A percentile compares a stretch with the other conserved stretches of the same genome.
phyloP scores from a whole-genome alignment of 2,329 filamentous ascomycete genomes.

The Elsinoe batatas region DNA sequence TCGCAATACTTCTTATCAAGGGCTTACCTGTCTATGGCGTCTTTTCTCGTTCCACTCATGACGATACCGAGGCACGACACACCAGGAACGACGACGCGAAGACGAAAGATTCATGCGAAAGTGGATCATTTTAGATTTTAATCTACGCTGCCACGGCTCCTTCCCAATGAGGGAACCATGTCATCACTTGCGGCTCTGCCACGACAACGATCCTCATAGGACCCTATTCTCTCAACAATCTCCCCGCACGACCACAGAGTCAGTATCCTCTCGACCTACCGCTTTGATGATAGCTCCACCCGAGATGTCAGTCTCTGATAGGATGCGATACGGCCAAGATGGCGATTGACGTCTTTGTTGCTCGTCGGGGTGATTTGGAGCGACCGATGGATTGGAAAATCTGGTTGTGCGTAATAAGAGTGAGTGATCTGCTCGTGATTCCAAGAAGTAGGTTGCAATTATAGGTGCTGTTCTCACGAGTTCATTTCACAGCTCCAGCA shows the following conservation, averaged over 20 bases:
- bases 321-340: constrained; percentile 9
- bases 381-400: not conserved
- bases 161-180: constrained; percentile 6
- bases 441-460: not conserved
- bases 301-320: constrained; percentile 4
- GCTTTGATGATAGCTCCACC: constrained; percentile 4
- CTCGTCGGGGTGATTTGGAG: not conserved
- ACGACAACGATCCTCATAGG: not conserved
- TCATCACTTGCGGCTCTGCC: constrained; percentile 2
- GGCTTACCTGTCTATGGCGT: not conserved
- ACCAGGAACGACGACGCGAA: too few relatives aligned
- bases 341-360: constrained; percentile 7
- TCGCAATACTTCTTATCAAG: too few relatives aligned
- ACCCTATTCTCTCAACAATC: constrained; percentile 5
- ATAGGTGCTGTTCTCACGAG: not conserved
- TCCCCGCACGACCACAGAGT: constrained; percentile 5
- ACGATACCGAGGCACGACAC: not conserved
- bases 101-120: not conserved
- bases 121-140: constrained; percentile 5
- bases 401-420: not conserved
- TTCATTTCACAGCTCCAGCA: not conserved
- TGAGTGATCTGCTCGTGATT: not conserved
- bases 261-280: constrained; percentile 3
- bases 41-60: not conserved
- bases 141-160: constrained; percentile 4